These are phyloP conservation scores for Globisporangium rhizosaccharum DNA, from an alignment of 352 stramenopile species.

Conservation along the genomic window DNA sequence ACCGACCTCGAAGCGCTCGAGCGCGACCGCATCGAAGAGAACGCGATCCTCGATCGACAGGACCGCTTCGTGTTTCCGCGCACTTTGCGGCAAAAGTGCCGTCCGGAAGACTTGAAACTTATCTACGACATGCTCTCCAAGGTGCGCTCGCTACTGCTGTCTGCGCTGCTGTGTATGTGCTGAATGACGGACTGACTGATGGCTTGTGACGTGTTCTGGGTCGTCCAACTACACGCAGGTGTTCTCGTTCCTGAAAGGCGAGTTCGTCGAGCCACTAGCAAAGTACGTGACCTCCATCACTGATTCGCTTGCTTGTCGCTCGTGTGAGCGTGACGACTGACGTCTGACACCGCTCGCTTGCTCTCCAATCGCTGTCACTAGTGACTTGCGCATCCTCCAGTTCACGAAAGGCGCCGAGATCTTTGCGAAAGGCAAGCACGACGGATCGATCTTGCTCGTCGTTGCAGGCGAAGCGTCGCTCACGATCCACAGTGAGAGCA, in stretches of 20 bases:
- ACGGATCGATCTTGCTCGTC: conserved; percentile 78
- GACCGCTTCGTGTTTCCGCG: conserved; percentile 63
- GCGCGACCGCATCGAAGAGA: conserved; percentile 57
- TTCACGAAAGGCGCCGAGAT: conserved; percentile 48
- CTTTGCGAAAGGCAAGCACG: conserved; percentile 47
- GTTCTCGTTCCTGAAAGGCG: conserved; percentile 67
- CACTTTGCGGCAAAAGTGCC: conserved; percentile 49
- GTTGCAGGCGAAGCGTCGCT: conserved; percentile 49
- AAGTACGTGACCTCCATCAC: conserved; percentile 16
- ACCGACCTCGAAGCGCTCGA: conserved; percentile 58
- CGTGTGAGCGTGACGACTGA: not conserved
- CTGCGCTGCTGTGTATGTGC: not conserved
- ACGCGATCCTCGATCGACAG: conserved; percentile 50
- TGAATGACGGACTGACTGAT: not conserved
- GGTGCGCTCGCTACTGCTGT: conserved; percentile 8
- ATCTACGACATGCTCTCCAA: conserved; percentile 78
- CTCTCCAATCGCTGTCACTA: conserved; percentile 2
- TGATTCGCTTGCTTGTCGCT: not conserved
- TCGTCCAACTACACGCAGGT: conserved; percentile 16
- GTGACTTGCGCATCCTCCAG: conserved; percentile 52
- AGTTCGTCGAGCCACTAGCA: conserved; percentile 58
- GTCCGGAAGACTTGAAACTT: conserved; percentile 69
- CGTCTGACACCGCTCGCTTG: too few species aligned
- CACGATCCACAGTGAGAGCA: conserved; percentile 44
- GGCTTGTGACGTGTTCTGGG: not conserved